Percentiles rank a stretch among this genome's conserved stretches.
Conservation (phyloP, 441 rosid genomes). For the Syzygium malaccense region DNA sequence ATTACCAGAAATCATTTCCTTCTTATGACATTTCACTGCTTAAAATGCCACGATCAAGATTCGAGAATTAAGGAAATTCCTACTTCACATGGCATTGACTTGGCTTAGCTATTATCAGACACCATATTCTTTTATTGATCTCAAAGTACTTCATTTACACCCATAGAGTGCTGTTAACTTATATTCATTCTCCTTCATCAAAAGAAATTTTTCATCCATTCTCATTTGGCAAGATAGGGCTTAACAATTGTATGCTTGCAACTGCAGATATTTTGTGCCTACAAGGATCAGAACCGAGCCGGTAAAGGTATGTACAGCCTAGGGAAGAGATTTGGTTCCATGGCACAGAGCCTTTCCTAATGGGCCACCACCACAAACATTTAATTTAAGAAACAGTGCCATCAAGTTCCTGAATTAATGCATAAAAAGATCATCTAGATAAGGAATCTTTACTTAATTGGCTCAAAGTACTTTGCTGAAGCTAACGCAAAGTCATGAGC, state of each 20-base stretch:
- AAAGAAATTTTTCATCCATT: neutral
- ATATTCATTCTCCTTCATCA: neutral
- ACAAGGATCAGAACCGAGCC: neutral
- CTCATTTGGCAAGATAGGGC: neutral
- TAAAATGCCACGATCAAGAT: neutral
- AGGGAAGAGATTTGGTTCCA: neutral
- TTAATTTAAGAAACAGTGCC: neutral
- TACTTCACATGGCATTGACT: neutral
- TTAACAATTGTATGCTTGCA: neutral
- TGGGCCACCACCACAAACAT: neutral
- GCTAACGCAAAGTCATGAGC: neutral
- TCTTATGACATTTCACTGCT: neutral
- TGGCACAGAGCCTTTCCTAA: neutral
- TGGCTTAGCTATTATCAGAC: neutral
- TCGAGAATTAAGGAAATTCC: neutral
- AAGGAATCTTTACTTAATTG: neutral
- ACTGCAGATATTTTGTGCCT: neutral
- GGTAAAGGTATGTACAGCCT: neutral
- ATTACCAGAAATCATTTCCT: neutral
- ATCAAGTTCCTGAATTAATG: neutral
- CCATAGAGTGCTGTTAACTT: neutral
- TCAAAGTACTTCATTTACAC: neutral
- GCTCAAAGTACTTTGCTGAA: neutral
- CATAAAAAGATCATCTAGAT: neutral
- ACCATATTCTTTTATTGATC: neutral